Evolutionary conservation across 2,329 filamentous ascomycete genomes (phyloP).

Genomic region (Epichloe coenophiala): DNA sequence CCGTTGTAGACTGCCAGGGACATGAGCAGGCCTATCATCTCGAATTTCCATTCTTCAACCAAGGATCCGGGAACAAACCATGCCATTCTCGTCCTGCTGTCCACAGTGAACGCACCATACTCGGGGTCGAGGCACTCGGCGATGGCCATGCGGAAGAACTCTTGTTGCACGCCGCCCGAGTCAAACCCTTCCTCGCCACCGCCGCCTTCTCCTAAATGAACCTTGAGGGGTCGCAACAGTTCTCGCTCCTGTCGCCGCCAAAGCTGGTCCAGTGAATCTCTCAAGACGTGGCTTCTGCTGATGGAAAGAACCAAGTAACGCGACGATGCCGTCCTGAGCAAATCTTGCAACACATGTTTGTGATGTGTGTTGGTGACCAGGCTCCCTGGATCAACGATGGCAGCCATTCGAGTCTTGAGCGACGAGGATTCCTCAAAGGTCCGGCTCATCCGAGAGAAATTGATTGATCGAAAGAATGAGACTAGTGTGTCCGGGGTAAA

Average conservation of each 20-base stretch:
- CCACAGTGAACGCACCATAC: slow-evolving; percentile 69
- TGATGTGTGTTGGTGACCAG: slow-evolving; percentile 44
- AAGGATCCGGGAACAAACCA: slow-evolving; percentile 80
- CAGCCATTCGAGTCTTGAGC: slow-evolving; percentile 40
- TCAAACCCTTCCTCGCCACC: slow-evolving; percentile 87
- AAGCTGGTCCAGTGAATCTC: slow-evolving; percentile 72
- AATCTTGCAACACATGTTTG: slow-evolving; percentile 46
- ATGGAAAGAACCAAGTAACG: slow-evolving; percentile 61
- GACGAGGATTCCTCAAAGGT: slow-evolving; percentile 58
- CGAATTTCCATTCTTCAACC: slow-evolving; percentile 79
- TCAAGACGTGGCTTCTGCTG: slow-evolving; percentile 50
- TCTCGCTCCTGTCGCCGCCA: slow-evolving; percentile 78
- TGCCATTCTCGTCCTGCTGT: slow-evolving; percentile 60
- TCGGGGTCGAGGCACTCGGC: slow-evolving; percentile 65
- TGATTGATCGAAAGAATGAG: slow-evolving; percentile 76
- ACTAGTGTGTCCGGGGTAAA: slow-evolving; percentile 63
- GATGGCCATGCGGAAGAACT: slow-evolving; percentile 82
- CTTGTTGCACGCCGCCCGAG: slow-evolving; percentile 88
- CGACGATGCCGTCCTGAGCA: slow-evolving; percentile 52
- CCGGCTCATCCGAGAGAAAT: slow-evolving; percentile 74
- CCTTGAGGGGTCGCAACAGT: slow-evolving; percentile 72
- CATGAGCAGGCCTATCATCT: slow-evolving; percentile 76
- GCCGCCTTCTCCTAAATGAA: slow-evolving; percentile 67
- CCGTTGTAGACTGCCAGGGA: slow-evolving; percentile 90
- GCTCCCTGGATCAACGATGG: slow-evolving; percentile 38